Conservation (phyloP, 2,329 filamentous ascomycete genomes). For the Penicillium occitanis region DNA sequence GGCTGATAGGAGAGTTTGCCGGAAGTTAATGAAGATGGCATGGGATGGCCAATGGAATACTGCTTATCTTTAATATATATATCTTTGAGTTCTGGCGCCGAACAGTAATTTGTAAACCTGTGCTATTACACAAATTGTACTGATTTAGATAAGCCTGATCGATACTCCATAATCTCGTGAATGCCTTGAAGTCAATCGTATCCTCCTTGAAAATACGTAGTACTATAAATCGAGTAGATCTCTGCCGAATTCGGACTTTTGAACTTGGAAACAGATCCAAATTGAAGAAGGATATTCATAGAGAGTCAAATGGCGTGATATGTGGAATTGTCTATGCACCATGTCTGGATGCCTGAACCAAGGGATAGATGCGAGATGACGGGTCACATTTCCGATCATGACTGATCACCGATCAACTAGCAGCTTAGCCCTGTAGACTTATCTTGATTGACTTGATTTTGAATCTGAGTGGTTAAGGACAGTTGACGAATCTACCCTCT, state of each 20-base stretch:
- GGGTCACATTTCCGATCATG: not conserved
- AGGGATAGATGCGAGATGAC: constrained; percentile 10
- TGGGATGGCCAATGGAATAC: no score
- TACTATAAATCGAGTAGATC: not conserved
- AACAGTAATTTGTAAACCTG: no score
- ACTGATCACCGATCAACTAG: not conserved
- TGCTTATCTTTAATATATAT: no score
- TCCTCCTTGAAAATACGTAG: not conserved
- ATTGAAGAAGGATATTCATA: not conserved
- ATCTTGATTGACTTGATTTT: no score
- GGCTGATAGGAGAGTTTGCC: no score
- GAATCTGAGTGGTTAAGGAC: not conserved
- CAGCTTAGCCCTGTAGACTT: not conserved
- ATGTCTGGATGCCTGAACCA: not conserved
- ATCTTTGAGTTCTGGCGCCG: no score
- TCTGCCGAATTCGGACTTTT: not conserved
- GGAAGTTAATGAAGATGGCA: no score
- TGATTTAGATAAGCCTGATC: not conserved
- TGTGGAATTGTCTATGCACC: not conserved
- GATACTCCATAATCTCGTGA: not conserved
- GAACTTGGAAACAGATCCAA: not conserved
- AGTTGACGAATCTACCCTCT: not conserved
- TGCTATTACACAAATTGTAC: not conserved
- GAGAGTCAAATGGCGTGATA: no score
- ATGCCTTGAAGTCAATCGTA: not conserved